These are phyloP conservation scores for Oryza meyeriana DNA, from an alignment of 176 grass and related monocot species.

Conservation along the genomic window DNA sequence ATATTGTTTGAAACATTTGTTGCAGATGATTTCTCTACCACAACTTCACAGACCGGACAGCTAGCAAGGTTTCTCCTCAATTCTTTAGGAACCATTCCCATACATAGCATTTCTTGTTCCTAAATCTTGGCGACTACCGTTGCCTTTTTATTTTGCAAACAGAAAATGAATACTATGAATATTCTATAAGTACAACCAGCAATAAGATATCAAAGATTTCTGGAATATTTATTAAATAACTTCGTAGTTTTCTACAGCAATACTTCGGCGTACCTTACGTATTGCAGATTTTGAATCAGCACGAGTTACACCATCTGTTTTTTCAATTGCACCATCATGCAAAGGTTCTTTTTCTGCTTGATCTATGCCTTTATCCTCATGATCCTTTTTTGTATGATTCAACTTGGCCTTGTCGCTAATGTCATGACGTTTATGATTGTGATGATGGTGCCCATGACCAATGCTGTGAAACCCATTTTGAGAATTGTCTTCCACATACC, in stretches of 20 bases:
- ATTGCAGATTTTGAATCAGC: constrained; percentile 49
- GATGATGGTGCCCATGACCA: constrained; percentile 78
- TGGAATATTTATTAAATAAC: constrained; percentile 3
- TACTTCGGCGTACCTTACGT: constrained; percentile 61
- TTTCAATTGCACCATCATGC: constrained; percentile 27
- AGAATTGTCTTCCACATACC: constrained; percentile 90
- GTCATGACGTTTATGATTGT: constrained; percentile 56
- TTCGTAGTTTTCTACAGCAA: not conserved
- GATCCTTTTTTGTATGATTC: constrained; percentile 28
- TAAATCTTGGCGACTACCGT: not conserved
- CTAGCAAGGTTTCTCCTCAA: not conserved
- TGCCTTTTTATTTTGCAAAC: not conserved
- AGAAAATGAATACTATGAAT: not conserved
- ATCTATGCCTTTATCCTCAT: constrained; percentile 13
- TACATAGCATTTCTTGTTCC: not conserved
- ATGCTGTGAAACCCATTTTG: constrained; percentile 30
- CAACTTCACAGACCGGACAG: not conserved
- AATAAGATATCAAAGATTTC: not conserved
- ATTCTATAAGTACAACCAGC: not conserved
- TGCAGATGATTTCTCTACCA: not conserved
- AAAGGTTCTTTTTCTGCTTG: constrained; percentile 7
- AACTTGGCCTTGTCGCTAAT: constrained; percentile 34
- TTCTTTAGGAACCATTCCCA: not conserved
- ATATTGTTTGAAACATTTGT: not conserved
- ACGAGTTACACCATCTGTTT: constrained; percentile 37